phyloP scores from a whole-genome alignment of 495 filamentous ascomycete species.

The Hypoxylon lienhwacheense region DNA sequence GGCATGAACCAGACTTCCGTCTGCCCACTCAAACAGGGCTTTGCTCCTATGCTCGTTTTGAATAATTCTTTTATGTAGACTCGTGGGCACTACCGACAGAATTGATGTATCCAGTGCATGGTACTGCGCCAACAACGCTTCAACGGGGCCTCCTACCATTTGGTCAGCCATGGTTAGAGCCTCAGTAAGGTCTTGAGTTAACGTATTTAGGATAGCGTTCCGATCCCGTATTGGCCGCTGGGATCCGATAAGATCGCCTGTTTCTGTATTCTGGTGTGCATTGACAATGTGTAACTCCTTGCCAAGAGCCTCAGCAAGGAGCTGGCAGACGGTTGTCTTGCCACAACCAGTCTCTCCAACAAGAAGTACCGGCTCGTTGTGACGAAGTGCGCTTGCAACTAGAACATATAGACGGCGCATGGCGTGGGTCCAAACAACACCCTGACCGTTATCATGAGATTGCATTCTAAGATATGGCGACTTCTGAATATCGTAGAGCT shows the following conservation, averaged over 20 bases:
- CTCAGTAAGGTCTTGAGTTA: conserved; percentile 62
- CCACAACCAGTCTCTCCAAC: conserved; percentile 97
- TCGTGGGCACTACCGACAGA: conserved; percentile 47
- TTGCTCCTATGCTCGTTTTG: conserved; percentile 64
- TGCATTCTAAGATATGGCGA: conserved; percentile 55
- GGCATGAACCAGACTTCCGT: conserved; percentile 90
- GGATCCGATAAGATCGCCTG: conserved; percentile 93
- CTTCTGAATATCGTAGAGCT: conserved; percentile 64
- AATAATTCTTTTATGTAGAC: conserved; percentile 60
- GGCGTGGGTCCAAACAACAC: conserved; percentile 88
- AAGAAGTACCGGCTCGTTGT: conserved; percentile 91
- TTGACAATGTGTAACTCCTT: conserved; percentile 85
- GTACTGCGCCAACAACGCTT: conserved; percentile 48
- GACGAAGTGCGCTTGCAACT: conserved; percentile 78
- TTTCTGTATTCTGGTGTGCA: conserved; percentile 96
- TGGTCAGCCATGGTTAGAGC: conserved; percentile 45
- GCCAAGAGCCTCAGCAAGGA: conserved; percentile 76
- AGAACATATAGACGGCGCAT: conserved; percentile 90
- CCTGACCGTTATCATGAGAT: conserved; percentile 49
- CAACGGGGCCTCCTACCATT: conserved; percentile 31
- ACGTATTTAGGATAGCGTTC: conserved; percentile 63
- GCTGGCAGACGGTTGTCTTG: conserved; percentile 94
- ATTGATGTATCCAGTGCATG: conserved; percentile 35
- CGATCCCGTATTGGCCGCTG: conserved; percentile 90
- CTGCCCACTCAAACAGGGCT: conserved; percentile 93